Evolutionary conservation across 2,329 filamentous ascomycete species (phyloP).

Genomic region (Fusarium oxysporum): DNA sequence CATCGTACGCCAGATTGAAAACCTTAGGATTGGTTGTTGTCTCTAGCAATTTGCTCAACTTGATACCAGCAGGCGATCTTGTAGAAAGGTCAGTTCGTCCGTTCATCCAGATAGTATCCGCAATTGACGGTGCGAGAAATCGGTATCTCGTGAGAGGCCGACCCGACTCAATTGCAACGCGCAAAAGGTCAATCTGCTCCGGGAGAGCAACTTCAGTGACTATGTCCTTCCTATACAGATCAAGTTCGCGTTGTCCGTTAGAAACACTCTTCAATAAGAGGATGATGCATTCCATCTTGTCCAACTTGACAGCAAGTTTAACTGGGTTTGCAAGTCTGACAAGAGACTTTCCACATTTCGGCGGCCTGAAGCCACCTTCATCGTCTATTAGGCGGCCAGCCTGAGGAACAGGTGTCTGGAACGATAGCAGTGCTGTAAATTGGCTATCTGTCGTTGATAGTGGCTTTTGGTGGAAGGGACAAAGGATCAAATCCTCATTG

Average conservation of each 20-base stretch:
- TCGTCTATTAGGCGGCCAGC: accelerated
- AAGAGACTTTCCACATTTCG: not conserved
- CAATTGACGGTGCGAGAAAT: not conserved
- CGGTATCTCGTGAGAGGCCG: not conserved
- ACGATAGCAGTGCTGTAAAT: not conserved
- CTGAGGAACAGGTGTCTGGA: not conserved
- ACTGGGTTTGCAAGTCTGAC: not conserved
- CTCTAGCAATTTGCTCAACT: not conserved
- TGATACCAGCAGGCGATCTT: not conserved
- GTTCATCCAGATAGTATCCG: not conserved
- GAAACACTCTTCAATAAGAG: not conserved
- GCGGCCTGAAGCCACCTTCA: not conserved
- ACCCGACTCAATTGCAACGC: not conserved
- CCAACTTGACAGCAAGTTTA: not conserved
- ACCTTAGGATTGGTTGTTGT: not conserved
- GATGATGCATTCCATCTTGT: not conserved
- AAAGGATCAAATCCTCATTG: not conserved
- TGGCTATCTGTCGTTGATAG: accelerated
- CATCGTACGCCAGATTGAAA: not conserved
- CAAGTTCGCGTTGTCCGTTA: accelerated
- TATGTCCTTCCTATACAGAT: not conserved
- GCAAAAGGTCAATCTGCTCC: not conserved
- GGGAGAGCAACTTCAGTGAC: not conserved
- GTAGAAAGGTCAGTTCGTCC: not conserved
- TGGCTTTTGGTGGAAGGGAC: accelerated